These are phyloP conservation scores for Aspergillus versicolor DNA, from an alignment of 2,329 filamentous ascomycete species.

Conservation along the genomic window DNA sequence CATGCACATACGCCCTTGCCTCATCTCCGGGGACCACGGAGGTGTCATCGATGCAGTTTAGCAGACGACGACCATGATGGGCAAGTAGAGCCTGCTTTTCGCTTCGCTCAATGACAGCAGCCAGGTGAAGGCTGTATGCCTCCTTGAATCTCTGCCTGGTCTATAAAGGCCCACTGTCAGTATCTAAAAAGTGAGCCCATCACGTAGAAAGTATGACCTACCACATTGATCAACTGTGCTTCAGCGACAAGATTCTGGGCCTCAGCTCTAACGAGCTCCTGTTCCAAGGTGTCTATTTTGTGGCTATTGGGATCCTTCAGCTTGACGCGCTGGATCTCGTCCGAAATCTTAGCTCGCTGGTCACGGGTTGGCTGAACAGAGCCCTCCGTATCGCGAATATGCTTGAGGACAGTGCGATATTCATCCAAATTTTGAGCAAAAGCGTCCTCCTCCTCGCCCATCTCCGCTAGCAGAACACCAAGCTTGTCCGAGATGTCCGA, in stretches of 20 bases:
- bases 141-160: conserved; percentile 96
- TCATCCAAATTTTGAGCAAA: conserved; percentile 89
- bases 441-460: conserved; percentile 88
- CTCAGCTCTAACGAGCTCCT: conserved; percentile 93
- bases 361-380: conserved; percentile 92
- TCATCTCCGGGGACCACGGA: conserved; percentile 84
- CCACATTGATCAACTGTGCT: conserved; percentile 91
- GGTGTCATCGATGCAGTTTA: conserved; percentile 84
- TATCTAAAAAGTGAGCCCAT: too few species aligned
- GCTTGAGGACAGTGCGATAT: conserved; percentile 77
- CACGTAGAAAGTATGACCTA: conserved; percentile 47
- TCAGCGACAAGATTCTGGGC: conserved; percentile 95
- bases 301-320: conserved; percentile 85
- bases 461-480: conserved; percentile 84
- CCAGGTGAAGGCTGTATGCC: conserved; percentile 84
- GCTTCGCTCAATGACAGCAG: conserved; percentile 88
- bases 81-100: conserved; percentile 97
- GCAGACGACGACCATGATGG: conserved; percentile 79
- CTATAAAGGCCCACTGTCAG: conserved; percentile 29
- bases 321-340: conserved; percentile 90
- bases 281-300: conserved; percentile 80
- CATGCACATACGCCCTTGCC: conserved; percentile 66
- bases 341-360: conserved; percentile 79
- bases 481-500: conserved; percentile 94
- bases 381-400: conserved; percentile 91